phyloP scores from a whole-genome alignment of 2,329 filamentous ascomycete species.

The Chaetomiaceae sp. region DNA sequence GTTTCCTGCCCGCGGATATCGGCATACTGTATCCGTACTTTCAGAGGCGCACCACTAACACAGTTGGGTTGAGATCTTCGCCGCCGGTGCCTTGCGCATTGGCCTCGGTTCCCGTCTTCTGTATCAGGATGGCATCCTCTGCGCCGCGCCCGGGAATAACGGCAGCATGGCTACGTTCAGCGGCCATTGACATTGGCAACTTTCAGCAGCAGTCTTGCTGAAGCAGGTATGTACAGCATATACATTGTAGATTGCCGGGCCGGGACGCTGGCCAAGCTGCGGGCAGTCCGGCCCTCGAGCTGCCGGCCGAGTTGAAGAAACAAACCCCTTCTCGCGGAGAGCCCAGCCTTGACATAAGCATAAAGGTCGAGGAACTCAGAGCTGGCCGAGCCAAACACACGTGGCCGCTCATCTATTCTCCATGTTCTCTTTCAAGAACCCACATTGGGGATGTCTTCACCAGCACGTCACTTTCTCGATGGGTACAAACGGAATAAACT shows the following conservation, averaged over 20 bases:
- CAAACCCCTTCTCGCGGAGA: background rate
- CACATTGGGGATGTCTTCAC: background rate
- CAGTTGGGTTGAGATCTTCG: slow-evolving; percentile 12
- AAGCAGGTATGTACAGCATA: no score
- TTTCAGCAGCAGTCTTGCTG: background rate
- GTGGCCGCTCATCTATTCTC: background rate
- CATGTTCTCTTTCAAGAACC: no score
- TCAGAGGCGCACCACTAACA: no score
- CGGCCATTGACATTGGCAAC: no score
- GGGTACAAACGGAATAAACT: background rate
- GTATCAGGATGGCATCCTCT: slow-evolving; percentile 11
- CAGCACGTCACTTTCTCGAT: background rate
- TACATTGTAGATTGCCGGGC: background rate
- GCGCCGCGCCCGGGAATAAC: slow-evolving; percentile 2
- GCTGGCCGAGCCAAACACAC: background rate
- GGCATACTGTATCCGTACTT: no score
- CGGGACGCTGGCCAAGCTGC: background rate
- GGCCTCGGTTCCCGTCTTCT: slow-evolving; percentile 4
- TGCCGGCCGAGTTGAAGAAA: background rate
- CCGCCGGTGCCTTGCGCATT: slow-evolving; percentile 2
- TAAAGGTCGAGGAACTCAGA: no score
- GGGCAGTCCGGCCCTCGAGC: background rate
- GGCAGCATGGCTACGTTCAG: background rate
- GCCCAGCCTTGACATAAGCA: no score
- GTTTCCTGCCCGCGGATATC: slow-evolving; percentile 6